Conservation (phyloP, 257 asterid species). For the Perilla frutescens region DNA sequence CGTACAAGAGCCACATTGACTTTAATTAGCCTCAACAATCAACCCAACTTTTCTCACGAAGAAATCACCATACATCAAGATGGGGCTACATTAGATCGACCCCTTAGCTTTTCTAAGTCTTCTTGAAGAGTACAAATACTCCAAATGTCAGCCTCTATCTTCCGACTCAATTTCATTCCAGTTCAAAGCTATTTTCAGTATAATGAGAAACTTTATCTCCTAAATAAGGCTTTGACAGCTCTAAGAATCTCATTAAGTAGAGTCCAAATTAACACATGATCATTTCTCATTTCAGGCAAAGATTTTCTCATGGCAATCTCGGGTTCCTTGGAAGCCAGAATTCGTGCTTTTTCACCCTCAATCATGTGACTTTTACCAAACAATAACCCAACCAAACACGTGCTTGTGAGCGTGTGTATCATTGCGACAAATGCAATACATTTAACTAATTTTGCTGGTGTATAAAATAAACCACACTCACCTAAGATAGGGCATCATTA, state of each 20-base stretch:
- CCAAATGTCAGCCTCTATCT: not conserved
- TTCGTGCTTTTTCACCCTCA: not conserved
- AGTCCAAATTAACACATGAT: not conserved
- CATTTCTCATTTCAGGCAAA: conserved; percentile 24
- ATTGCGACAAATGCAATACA: not conserved
- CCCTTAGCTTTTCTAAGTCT: conserved; percentile 2
- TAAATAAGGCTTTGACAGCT: conserved; percentile 8
- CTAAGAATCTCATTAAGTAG: conserved; percentile 3
- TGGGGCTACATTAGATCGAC: not conserved
- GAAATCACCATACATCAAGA: not conserved
- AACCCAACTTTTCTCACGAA: not conserved
- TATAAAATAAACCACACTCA: conserved; percentile 33
- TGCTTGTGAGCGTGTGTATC: not conserved
- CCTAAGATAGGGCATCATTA: conserved; percentile 63
- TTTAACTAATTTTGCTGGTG: not conserved
- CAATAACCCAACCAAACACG: not conserved
- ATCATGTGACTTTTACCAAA: not conserved
- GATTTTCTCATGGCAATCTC: conserved; percentile 7
- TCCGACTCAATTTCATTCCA: not conserved
- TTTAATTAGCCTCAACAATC: conserved; percentile 7
- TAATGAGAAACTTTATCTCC: conserved; percentile 10
- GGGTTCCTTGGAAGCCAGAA: conserved; percentile 1
- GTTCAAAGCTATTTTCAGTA: conserved; percentile 1
- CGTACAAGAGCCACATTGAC: not conserved
- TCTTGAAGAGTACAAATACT: conserved; percentile 4